Conservation (phyloP, 208 protist species). For the Porcisia deanei region DNA sequence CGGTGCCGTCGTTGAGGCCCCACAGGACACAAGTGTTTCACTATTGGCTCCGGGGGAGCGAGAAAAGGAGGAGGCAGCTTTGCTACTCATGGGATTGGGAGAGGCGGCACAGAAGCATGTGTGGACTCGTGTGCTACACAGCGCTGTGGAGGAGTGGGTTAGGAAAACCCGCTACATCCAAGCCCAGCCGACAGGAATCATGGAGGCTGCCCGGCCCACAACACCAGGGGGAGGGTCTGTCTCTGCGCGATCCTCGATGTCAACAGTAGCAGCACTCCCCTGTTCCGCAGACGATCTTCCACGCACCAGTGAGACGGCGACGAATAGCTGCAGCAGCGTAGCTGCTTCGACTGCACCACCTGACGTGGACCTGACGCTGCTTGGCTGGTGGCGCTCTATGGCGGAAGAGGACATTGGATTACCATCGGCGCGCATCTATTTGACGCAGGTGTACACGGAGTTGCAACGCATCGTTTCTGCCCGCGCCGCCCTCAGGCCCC, state of each 20-base stretch:
- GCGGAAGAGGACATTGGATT: slow-evolving; percentile 18
- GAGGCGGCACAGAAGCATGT: background rate
- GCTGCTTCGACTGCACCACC: too few relatives aligned
- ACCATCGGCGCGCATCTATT: slow-evolving; percentile 16
- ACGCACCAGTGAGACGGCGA: background rate
- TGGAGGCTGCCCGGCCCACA: background rate
- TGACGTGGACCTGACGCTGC: slow-evolving; percentile 7
- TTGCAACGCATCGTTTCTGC: slow-evolving; percentile 14
- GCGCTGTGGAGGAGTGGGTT: slow-evolving; percentile 9
- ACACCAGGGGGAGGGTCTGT: background rate
- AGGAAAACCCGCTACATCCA: slow-evolving; percentile 18
- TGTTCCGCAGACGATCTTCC: background rate
- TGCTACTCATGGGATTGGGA: slow-evolving; percentile 3
- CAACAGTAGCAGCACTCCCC: background rate
- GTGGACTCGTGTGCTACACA: slow-evolving; percentile 13
- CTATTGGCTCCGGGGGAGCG: background rate
- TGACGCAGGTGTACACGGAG: slow-evolving; percentile 18
- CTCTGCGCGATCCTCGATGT: background rate
- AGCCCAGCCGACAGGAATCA: background rate
- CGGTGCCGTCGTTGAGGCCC: background rate
- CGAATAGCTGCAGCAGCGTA: too few relatives aligned
- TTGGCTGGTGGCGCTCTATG: slow-evolving; percentile 24
- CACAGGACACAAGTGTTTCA: background rate
- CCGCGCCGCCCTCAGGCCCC: background rate
- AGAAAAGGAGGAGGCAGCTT: background rate